Conservation (phyloP, 2,329 filamentous ascomycete genomes). For the Ceratocystis papillata region DNA sequence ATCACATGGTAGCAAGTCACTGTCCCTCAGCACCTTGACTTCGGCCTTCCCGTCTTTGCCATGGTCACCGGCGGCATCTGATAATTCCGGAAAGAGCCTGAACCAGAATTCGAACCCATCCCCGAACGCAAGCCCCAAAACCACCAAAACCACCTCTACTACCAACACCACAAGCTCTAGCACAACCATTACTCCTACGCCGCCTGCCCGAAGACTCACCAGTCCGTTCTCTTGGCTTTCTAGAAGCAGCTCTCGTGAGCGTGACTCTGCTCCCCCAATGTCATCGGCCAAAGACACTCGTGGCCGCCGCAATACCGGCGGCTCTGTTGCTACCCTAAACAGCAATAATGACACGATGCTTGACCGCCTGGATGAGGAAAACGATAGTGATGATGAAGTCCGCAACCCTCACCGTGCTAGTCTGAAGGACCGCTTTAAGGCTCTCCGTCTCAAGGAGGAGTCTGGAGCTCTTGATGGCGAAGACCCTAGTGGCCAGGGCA, state of each 20-base stretch:
- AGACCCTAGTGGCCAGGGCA: slow-evolving; percentile 44
- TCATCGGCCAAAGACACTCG: slow-evolving; percentile 42
- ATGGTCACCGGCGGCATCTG: slow-evolving; percentile 51
- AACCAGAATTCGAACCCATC: slow-evolving; percentile 30
- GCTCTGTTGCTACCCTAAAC: slow-evolving; percentile 64
- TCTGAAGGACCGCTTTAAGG: slow-evolving; percentile 67
- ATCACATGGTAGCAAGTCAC: slow-evolving; percentile 35
- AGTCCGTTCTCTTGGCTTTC: slow-evolving; percentile 83
- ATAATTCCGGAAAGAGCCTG: slow-evolving; percentile 39
- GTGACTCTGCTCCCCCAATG: slow-evolving; percentile 42
- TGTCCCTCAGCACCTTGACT: slow-evolving; percentile 60
- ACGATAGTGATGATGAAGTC: slow-evolving; percentile 33
- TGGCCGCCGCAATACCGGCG: slow-evolving; percentile 59
- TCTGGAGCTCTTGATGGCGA: slow-evolving; percentile 43
- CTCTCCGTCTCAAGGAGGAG: slow-evolving; percentile 65
- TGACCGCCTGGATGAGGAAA: slow-evolving; percentile 63
- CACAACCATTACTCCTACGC: slow-evolving; percentile 28
- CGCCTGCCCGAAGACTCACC: slow-evolving; percentile 59
- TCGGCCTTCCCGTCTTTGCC: slow-evolving; percentile 61
- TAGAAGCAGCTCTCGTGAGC: slow-evolving; percentile 35
- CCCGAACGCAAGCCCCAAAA: slow-evolving; percentile 31
- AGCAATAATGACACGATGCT: slow-evolving; percentile 76
- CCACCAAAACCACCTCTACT: slow-evolving; percentile 31
- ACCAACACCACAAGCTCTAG: slow-evolving; percentile 26
- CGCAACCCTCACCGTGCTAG: slow-evolving; percentile 43